A percentile compares a stretch with the other conserved stretches of the same genome.
These are phyloP conservation scores for Hemerocallis citrina DNA, from an alignment of 106 monocot species.

Conservation along the genomic window DNA sequence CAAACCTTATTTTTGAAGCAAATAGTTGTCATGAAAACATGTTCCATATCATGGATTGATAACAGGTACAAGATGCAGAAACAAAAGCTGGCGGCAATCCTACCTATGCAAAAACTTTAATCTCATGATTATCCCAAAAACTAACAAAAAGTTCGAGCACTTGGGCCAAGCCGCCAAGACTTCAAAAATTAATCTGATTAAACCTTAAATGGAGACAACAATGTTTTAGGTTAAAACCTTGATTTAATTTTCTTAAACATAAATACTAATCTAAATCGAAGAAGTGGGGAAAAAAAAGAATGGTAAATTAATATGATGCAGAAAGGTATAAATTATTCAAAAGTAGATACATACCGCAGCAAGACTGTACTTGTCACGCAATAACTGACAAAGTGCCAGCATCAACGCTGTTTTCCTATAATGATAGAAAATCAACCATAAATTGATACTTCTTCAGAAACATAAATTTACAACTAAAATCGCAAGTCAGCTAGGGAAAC, in stretches of 20 bases:
- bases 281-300: neutral
- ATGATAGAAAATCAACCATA: neutral
- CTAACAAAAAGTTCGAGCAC: no score
- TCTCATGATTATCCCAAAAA: no score
- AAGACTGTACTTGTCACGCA: conserved; percentile 91
- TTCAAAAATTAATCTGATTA: no score
- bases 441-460: neutral
- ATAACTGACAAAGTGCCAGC: conserved; percentile 73
- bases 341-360: conserved; percentile 63
- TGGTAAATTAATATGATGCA: neutral
- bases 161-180: no score
- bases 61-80: no score
- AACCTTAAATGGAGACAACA: no score
- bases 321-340: neutral
- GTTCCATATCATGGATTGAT: no score
- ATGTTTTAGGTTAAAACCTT: neutral
- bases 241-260: neutral
- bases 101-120: no score
- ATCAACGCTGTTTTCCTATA: conserved; percentile 95
- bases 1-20: no score
- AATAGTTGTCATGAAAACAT: no score
- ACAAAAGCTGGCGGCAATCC: no score
- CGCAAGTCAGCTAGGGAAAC: neutral
- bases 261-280: neutral
- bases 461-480: neutral